Base-by-base conservation (phyloP, 2,329 filamentous ascomycete species). In the Rhynchosporium secalis region DNA sequence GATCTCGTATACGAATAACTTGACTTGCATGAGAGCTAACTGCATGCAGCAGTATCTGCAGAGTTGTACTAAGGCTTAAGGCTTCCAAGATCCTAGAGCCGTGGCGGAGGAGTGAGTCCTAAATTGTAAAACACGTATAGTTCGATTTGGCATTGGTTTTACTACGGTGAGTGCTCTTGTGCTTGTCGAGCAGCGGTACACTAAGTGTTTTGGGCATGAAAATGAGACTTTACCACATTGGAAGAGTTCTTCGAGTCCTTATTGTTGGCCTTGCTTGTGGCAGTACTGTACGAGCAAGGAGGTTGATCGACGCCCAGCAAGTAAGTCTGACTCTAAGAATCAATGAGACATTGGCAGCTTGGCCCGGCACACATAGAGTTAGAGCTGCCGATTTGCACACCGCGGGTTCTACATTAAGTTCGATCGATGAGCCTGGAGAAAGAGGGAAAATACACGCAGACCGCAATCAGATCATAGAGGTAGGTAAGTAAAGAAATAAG, bases 1-100 rank as follows among this genome's bases (percentile, higher is more conserved):
- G 13, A 56, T 43, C 54, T 46, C 54, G 40, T 45, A 56, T 56
- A 28, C 31, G 43, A 57, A 57, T 41, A 47, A 29, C 48, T 43
- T 47, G 36, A 43, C 55, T 20, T 20, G 20, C 43, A 43, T 43
- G 31, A 48, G 40, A 28, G 15, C 55, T 57, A 57, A 36, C 55
- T 13, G 45, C 31, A 38, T 56, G 20, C 41, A 47, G 46, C 10
- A 15, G 40, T 12, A 40, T 47, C n/a, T 13, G 20, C 20, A 20
- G 20, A 20, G 20, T 20, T 20, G 20, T 20, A 20, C 20, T 20
- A 20, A 20, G 20, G 20, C 20, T 20, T 1, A 20, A 20, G 20
- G 15, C 41, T n/a, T 43, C 41, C 13, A n/a, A 51, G 28, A 33
- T 31, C 4, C 13, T 9, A 9, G 49, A 33, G 26, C 33, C n/a